Evolutionary conservation across 257 asterid species (phyloP).

Genomic region (Solanum clarkiae): DNA sequence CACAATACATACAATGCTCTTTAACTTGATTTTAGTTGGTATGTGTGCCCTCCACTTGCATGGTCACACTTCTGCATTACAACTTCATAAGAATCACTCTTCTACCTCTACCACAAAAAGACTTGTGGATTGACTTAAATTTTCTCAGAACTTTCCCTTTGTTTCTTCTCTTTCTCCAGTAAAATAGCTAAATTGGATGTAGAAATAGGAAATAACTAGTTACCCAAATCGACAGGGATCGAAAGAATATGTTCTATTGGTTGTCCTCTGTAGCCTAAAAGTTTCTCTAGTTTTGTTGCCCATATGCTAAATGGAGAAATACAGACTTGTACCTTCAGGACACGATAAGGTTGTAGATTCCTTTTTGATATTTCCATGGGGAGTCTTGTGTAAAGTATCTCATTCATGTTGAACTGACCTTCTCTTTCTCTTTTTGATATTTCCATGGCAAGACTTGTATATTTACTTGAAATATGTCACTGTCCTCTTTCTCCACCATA

Average conservation of each 20-base stretch:
- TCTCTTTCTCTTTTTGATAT: background rate
- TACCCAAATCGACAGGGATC: background rate
- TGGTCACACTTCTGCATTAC: background rate
- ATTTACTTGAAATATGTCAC: background rate
- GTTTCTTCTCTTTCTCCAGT: background rate
- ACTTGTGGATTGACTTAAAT: background rate
- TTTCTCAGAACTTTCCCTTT: background rate
- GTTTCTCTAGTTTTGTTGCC: background rate
- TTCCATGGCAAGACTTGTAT: background rate
- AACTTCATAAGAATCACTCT: too few relatives aligned
- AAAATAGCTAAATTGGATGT: background rate
- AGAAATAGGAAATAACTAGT: background rate
- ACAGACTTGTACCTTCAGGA: too few relatives aligned
- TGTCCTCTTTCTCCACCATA: background rate
- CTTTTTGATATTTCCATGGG: background rate
- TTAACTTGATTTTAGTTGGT: background rate
- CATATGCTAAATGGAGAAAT: too few relatives aligned
- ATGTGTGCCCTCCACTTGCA: background rate
- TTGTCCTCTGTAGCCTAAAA: background rate
- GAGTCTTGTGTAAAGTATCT: background rate
- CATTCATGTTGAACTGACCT: background rate
- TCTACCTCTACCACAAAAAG: background rate
- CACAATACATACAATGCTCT: background rate
- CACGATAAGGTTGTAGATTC: background rate
- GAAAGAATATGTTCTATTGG: background rate